Evolutionary conservation across 2,329 filamentous ascomycete species (phyloP), one percentile per base, ranked within the genome.

Genomic region (Penicillium aurantiogriseum): DNA sequence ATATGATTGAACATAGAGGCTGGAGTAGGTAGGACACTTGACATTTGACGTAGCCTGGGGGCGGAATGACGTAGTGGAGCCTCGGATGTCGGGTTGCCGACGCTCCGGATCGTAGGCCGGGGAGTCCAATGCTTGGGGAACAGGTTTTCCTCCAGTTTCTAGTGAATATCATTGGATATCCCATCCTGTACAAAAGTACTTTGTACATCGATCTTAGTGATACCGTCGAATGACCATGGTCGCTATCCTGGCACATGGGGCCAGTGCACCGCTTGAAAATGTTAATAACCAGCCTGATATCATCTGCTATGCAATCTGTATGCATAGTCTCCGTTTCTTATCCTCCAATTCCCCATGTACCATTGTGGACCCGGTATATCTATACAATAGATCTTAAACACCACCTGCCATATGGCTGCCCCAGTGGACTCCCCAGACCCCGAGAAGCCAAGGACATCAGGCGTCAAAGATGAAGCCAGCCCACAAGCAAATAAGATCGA

Each of bases 391-490:
- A 25, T 9, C 25, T 19, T 15, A 25, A 17, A 42, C 5, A 17
- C 29, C 33, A 11, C n/a, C 8, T 51, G 21, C 39, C 49, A 39
- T 29, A 65, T 60, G 59, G 59, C 47, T 54, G 10, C 38, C n/a
- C 19, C 56, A 2, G 40, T 25, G 5, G 29, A 58, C 25, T 29
- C 57, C 2, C 36, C 56, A 35, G 43, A 60, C 19, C 51, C 51
- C 19, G 61, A 62, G 46, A 65, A 61, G 55, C 52, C 51, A 11
- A 42, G 59, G 4, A 38, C 25, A 21, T 33, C 39, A 57, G 17
- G 39, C 47, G 19, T 35, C 54, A 48, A 59, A 4, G 38, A 52
- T 19, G 53, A 51, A 43, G 17, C 46, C 13, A 23, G 3, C 10
- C 54, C 44, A 11, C 43, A 31, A 31, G 27, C n/a, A 29, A 3